These are phyloP conservation scores for Puya raimondii DNA, from an alignment of 176 grass and related monocot genomes.

Conservation along the genomic window DNA sequence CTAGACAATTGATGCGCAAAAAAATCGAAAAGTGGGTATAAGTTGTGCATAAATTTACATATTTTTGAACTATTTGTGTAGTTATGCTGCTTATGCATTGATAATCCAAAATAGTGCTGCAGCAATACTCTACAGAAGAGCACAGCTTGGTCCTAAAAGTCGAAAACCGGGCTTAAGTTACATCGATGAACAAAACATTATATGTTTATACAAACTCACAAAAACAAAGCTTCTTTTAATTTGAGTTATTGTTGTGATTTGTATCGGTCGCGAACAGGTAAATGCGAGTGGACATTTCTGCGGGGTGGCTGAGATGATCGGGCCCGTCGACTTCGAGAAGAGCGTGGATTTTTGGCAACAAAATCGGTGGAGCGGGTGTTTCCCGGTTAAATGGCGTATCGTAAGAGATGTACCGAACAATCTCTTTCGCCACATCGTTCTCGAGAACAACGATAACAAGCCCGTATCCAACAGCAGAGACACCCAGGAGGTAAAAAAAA, in stretches of 20 bases:
- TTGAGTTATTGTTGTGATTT: neutral
- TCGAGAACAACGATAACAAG: conserved; percentile 73
- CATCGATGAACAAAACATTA: too few relatives aligned
- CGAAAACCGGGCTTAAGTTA: too few relatives aligned
- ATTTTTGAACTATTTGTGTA: too few relatives aligned
- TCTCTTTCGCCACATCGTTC: conserved; percentile 70
- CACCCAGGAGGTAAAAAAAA: conserved; percentile 49
- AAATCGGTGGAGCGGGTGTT: conserved; percentile 72
- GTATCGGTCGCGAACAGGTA: conserved; percentile 32
- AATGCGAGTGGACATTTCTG: conserved; percentile 81
- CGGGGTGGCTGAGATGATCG: conserved; percentile 74
- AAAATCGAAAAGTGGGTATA: too few relatives aligned
- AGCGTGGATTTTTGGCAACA: conserved; percentile 81
- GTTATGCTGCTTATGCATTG: too few relatives aligned
- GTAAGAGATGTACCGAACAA: conserved; percentile 82
- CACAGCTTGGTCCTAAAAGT: too few relatives aligned
- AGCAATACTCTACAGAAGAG: too few relatives aligned
- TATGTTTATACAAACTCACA: too few relatives aligned
- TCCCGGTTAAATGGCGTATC: conserved; percentile 72
- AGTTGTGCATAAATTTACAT: too few relatives aligned
- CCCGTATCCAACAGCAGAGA: conserved; percentile 73
- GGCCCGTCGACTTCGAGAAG: conserved; percentile 66
- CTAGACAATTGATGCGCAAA: too few relatives aligned
- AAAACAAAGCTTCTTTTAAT: neutral
- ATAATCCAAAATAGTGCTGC: too few relatives aligned